A percentile compares a stretch with the other conserved stretches of the same genome.
Evolutionary conservation across 768 basidiomycete genomes (phyloP).

Genomic region (Tremella mesenterica): DNA sequence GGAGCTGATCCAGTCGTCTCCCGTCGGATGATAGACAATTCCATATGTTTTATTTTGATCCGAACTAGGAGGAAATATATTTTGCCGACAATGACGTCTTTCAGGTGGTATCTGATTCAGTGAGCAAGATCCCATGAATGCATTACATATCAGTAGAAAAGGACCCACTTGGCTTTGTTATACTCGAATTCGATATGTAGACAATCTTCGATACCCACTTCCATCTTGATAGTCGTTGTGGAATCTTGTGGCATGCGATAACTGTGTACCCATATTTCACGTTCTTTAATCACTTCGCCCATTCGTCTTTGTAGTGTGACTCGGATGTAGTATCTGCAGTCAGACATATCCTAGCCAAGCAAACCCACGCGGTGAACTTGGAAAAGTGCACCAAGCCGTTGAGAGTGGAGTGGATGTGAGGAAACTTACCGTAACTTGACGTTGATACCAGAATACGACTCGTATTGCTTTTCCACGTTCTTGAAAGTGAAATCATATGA

Average conservation of each 20-base stretch:
- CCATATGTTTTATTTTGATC: conserved; percentile 99
- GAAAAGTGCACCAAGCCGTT: neutral
- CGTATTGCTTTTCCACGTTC: conserved; percentile 98
- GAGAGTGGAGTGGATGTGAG: neutral
- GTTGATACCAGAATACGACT: conserved; percentile 95
- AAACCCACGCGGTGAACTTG: neutral
- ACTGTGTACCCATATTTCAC: conserved; percentile 94
- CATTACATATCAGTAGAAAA: neutral
- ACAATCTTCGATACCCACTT: conserved; percentile 98
- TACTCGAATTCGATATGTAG: conserved; percentile 99
- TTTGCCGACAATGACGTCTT: conserved; percentile 98
- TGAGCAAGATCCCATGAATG: neutral
- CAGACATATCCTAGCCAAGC: neutral
- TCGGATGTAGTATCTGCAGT: conserved; percentile 73
- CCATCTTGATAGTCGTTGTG: conserved; percentile 99
- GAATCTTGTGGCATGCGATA: conserved; percentile 97
- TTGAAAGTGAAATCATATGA: conserved; percentile 96
- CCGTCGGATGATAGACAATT: conserved; percentile 90
- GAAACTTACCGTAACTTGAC: conserved; percentile 80
- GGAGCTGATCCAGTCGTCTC: conserved; percentile 95
- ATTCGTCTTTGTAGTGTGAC: conserved; percentile 83
- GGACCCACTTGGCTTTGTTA: conserved; percentile 93
- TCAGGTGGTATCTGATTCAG: conserved; percentile 78
- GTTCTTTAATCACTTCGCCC: conserved; percentile 87
- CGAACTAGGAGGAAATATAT: conserved; percentile 97